Base-by-base conservation (phyloP, 345 rosid genomes). In the Syzygium jambos region DNA sequence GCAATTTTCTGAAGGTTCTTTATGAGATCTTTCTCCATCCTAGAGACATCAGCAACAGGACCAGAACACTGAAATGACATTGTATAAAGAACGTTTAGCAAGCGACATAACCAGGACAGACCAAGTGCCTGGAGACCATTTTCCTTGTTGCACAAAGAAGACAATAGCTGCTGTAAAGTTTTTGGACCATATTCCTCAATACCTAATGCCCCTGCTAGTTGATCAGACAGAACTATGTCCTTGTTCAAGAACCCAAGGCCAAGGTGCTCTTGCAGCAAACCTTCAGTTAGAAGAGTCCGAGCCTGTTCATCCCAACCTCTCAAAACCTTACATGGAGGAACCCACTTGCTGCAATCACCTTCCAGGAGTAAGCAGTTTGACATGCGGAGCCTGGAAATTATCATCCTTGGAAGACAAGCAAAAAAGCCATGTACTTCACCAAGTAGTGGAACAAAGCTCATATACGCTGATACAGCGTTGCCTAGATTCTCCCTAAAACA, bases 391-490 rank as follows among this genome's bases (percentile, higher is more conserved):
- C 89, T 94, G 85, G 94, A 91, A 84, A 93, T 90, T 87, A 97
- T 96, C 89, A 94, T 93, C 85, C 93, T 93, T 59, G 99, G 99
- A 55, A 97, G 98, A 56, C 92, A 87, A 85, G 98, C 91, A 86
- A 97, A 97, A 86, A 97, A 97, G 11, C 99, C 99, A 90, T 97
- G 99, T 89, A 96, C 98, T 92, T 96, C 99, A 54, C 99, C 99
- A 23, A 92, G 91, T 85, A 95, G 97, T 77, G 99, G 99, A 87
- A 97, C 94, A 87, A 95, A 97, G 89, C 97, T 96, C 98, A 97
- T 92, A 92, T 89, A 96, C 56, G 93, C 94, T 41, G 98, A 86
- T 87, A 95, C 95, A 87, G 96, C 99, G 93, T 92, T 95, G 87
- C 98, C 99, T n/a, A 94, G 96, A 87, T 89, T 93, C 55, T 92